Evolutionary conservation across 2,329 filamentous ascomycete genomes (phyloP).

Genomic region (Botrytis elliptica): DNA sequence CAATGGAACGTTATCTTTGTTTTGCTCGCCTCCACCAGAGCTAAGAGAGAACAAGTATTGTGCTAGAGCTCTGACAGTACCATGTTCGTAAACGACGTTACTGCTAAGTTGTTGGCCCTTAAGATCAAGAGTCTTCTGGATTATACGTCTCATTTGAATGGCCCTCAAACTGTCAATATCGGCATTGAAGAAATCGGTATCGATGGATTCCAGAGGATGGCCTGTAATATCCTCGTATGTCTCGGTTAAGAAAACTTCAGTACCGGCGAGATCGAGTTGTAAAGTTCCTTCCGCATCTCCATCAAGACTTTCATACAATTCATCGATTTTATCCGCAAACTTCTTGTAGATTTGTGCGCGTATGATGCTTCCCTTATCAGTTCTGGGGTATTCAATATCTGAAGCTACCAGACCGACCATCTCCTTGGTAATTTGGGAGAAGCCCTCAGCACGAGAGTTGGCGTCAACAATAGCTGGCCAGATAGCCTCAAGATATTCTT

Average conservation of each 20-base stretch:
- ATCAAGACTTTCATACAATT: slow-evolving; percentile 40
- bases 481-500: slow-evolving; percentile 49
- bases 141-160: slow-evolving; percentile 52
- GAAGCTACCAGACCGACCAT: slow-evolving; percentile 51
- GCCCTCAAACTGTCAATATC: slow-evolving; percentile 60
- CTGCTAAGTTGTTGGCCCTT: slow-evolving; percentile 48
- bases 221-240: slow-evolving; percentile 25
- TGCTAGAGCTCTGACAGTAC: slow-evolving; percentile 48
- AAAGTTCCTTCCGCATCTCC: slow-evolving; percentile 27
- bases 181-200: slow-evolving; percentile 57
- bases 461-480: slow-evolving; percentile 53
- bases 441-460: slow-evolving; percentile 51
- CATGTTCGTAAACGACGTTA: slow-evolving; percentile 60
- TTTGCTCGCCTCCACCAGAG: slow-evolving; percentile 39
- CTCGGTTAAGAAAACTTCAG: slow-evolving; percentile 37
- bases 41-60: slow-evolving; percentile 45
- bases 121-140: slow-evolving; percentile 52
- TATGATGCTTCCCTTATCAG: slow-evolving; percentile 56
- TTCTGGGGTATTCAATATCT: slow-evolving; percentile 46
- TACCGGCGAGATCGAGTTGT: slow-evolving; percentile 32
- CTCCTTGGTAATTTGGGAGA: slow-evolving; percentile 52
- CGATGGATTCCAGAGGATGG: slow-evolving; percentile 31
- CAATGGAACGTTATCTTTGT: slow-evolving; percentile 38
- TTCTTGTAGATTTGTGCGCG: slow-evolving; percentile 49
- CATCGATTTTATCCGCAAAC: slow-evolving; percentile 47